Conservation (phyloP, 2,329 filamentous ascomycete genomes). For the Orbilia oligospora region DNA sequence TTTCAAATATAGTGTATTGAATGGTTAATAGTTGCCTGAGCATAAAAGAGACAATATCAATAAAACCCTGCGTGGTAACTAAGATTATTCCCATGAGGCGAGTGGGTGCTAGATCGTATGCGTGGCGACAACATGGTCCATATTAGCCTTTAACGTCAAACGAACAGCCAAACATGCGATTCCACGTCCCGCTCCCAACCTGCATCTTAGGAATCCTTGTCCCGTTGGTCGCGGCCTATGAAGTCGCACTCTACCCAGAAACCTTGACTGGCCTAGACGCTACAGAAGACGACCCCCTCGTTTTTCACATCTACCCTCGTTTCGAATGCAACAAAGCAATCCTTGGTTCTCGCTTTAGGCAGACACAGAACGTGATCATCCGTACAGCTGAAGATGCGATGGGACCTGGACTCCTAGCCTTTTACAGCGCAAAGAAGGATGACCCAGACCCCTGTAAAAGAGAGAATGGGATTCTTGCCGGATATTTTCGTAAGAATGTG, state of each 20-base stretch:
- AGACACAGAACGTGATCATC: constrained; percentile 22
- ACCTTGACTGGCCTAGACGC: neutral
- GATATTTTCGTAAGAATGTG: constrained; percentile 3
- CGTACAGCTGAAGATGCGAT: constrained; percentile 8
- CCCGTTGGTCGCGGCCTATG: constrained; percentile 14
- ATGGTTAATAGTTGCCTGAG: constrained; percentile 12
- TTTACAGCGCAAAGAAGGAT: neutral
- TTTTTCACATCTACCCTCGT: constrained; percentile 33
- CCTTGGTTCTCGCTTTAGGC: neutral
- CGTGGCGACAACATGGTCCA: no score
- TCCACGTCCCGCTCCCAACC: neutral
- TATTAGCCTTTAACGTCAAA: neutral
- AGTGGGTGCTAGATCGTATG: no score
- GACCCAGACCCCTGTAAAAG: neutral
- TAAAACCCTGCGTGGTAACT: no score
- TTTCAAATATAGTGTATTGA: constrained; percentile 29
- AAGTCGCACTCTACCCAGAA: constrained; percentile 32
- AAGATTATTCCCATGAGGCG: neutral
- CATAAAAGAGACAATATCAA: constrained; percentile 30
- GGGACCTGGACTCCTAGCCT: constrained; percentile 7
- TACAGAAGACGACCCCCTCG: neutral
- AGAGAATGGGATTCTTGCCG: constrained; percentile 4
- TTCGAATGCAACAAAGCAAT: constrained; percentile 34
- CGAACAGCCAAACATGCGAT: neutral
- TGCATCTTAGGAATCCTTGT: neutral